Evolutionary conservation across 2,329 filamentous ascomycete species (phyloP).

Genomic region (Penicillium sumatraense): DNA sequence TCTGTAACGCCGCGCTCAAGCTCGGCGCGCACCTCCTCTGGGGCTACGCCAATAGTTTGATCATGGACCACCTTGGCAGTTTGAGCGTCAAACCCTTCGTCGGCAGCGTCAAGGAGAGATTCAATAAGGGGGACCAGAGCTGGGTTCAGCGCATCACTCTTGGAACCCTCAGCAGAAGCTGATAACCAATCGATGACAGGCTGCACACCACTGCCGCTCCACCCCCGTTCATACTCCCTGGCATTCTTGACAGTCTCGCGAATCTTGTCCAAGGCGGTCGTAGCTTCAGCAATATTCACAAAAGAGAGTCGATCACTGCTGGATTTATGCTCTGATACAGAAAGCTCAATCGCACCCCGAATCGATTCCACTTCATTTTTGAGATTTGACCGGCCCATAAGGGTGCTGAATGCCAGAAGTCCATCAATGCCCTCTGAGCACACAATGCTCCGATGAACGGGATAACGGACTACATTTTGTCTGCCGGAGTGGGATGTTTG

Average conservation of each 20-base stretch:
- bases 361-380: conserved; percentile 37
- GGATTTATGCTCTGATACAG: conserved; percentile 50
- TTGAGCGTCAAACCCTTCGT: conserved; percentile 34
- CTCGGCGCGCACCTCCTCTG: conserved; percentile 48
- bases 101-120: conserved; percentile 62
- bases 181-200: conserved; percentile 67
- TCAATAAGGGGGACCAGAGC: conserved; percentile 69
- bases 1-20: conserved; percentile 65
- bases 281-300: conserved; percentile 68
- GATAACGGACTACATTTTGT: conserved; percentile 72
- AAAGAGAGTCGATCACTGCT: conserved; percentile 45
- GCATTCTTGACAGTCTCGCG: conserved; percentile 72
- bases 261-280: conserved; percentile 67
- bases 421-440: conserved; percentile 74
- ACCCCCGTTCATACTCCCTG: conserved; percentile 72
- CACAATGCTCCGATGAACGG: conserved; percentile 80
- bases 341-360: conserved; percentile 45
- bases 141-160: conserved; percentile 63
- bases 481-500: conserved; percentile 66
- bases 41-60: conserved; percentile 40
- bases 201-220: conserved; percentile 74
- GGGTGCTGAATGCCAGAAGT: conserved; percentile 49
- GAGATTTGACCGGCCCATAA: conserved; percentile 36
- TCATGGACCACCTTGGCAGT: conserved; percentile 35
- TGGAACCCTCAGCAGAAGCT: conserved; percentile 25